phyloP scores from a whole-genome alignment of 768 basidiomycete species.

The Tylopilus sp. region DNA sequence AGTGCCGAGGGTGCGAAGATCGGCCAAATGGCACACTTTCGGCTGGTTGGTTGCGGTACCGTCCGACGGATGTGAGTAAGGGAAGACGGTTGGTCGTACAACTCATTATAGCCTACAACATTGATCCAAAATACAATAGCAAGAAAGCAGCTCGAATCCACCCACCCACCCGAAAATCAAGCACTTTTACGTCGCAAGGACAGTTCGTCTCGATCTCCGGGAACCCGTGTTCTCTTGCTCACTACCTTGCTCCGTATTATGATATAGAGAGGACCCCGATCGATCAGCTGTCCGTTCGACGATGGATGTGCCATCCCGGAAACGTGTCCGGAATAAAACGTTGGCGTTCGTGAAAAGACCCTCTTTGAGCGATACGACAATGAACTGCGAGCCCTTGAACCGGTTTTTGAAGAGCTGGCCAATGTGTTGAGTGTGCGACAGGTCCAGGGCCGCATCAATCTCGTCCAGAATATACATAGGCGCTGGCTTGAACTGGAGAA shows the following conservation, averaged over 20 bases:
- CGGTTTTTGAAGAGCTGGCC: slow-evolving; percentile 96
- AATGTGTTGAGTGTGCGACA: slow-evolving; percentile 96
- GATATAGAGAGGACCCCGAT: slow-evolving; percentile 47
- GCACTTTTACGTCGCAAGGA: background rate
- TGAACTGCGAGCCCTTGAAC: slow-evolving; percentile 98
- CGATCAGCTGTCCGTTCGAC: slow-evolving; percentile 78
- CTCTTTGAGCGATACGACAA: slow-evolving; percentile 95
- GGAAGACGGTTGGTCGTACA: background rate
- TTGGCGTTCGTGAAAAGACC: slow-evolving; percentile 98
- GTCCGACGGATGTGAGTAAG: background rate
- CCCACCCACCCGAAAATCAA: background rate
- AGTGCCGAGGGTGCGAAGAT: background rate
- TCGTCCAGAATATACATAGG: slow-evolving; percentile 99
- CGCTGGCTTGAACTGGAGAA: slow-evolving; percentile 98
- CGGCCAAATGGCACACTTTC: background rate
- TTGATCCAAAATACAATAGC: background rate
- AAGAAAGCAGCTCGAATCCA: background rate
- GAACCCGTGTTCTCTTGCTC: slow-evolving; percentile 9
- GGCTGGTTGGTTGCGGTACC: too few relatives aligned
- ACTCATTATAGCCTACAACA: slow-evolving; percentile 11
- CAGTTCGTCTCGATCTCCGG: slow-evolving; percentile 21
- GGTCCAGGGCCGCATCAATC: slow-evolving; percentile 94
- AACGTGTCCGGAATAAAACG: slow-evolving; percentile 88
- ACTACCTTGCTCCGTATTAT: slow-evolving; percentile 10
- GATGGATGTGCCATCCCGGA: slow-evolving; percentile 90